Base-by-base conservation (phyloP, 2,329 filamentous ascomycete genomes). In the Sarocladium oryzae region DNA sequence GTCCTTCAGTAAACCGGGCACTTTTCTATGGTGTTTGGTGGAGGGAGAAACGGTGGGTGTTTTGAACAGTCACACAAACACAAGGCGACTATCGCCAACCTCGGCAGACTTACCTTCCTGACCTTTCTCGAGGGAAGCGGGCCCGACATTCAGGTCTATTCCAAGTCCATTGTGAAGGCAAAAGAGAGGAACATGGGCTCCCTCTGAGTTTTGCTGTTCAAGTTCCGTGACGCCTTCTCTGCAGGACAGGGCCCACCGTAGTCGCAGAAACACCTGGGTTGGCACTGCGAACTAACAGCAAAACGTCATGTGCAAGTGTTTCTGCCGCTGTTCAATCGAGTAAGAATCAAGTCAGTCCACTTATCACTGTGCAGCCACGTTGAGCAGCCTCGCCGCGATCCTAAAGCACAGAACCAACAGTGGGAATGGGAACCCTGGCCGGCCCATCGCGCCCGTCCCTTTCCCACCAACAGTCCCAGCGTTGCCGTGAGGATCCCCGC, bases 401-500 rank as follows among this genome's bases (percentile, higher is more conserved):
- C 7, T 30, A n/a, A n/a, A 30, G 7, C 21, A 28, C 13, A 13
- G 13, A 20, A n/a, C 43, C 43, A 48, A 18, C 15, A 48, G 6
- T 2, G 10, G 8, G 26, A 16, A 9, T 28, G 10, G 40, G 21
- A n/a, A 10, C 40, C 24, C 16, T 16, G 4, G n/a, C 16, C 26
- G 43, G 43, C 43, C 16, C 43, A 48, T 48, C 43, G 43, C 43
- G 43, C 26, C 43, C 43, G 43, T 33, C 26, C 26, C 15, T 21
- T 41, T 24, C 21, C 26, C 21, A 32, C 28, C 26, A 20, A 10
- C 26, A 26, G 8, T 30, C 16, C 26, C 36, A 15, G 8, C n/a
- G 26, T n/a, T 48, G 43, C 43, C 43, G 43, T 33, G 43, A 33
- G 43, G 43, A 48, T 48, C 43, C 43, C 16, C 10, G 24, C 33